These are phyloP conservation scores for Microbotryum saponariae DNA, from an alignment of 1,284 basidiomycete species.

Conservation along the genomic window DNA sequence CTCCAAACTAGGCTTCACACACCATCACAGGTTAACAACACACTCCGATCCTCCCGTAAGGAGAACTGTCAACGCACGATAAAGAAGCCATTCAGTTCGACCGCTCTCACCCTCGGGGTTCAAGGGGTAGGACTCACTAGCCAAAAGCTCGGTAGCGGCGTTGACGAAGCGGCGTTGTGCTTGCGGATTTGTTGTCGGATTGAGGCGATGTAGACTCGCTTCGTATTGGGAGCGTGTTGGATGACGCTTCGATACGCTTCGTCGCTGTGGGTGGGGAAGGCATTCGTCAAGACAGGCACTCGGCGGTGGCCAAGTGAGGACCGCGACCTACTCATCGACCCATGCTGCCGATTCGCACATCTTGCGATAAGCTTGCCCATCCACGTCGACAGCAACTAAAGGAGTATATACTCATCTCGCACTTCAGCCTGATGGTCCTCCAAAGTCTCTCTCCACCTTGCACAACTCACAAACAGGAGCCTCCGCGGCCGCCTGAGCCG, in stretches of 20 bases:
- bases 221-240: conserved; percentile 21
- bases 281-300: neutral
- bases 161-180: neutral
- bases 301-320: neutral
- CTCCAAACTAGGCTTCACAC: too few species aligned
- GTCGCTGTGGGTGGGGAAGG: conserved; percentile 19
- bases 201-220: conserved; percentile 26
- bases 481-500: conserved; percentile 16
- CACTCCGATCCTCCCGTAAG: too few species aligned
- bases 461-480: conserved; percentile 25
- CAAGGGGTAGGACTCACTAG: too few species aligned
- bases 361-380: conserved; percentile 29
- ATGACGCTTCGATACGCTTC: conserved; percentile 25
- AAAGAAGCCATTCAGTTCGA: too few species aligned
- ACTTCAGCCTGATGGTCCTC: neutral
- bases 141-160: too few species aligned
- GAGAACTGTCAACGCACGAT: too few species aligned
- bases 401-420: neutral
- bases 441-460: neutral
- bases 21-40: too few species aligned
- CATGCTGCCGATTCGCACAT: conserved; percentile 29
- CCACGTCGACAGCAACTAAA: conserved; percentile 33
- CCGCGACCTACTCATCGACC: conserved; percentile 18
- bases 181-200: conserved; percentile 23
- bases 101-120: too few species aligned